Conservation (phyloP, 1,284 basidiomycete species). For the Chondrostereum purpureum region DNA sequence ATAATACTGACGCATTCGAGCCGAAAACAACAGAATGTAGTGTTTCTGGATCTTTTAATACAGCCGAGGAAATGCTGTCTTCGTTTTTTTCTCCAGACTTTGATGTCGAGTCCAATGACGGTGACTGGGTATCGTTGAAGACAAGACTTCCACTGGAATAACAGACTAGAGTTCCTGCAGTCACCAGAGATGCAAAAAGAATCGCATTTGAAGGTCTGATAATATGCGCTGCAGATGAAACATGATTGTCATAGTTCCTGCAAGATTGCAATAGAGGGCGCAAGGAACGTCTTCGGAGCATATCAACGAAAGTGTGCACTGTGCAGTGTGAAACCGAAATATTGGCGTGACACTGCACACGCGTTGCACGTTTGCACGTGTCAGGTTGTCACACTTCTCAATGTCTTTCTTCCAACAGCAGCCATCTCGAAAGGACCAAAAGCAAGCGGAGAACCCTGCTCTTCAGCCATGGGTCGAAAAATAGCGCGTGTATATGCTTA, state of each 20-base stretch:
- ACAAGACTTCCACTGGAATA: neutral
- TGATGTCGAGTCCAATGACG: no score
- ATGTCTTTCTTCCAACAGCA: slow-evolving; percentile 61
- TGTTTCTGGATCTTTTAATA: slow-evolving; percentile 20
- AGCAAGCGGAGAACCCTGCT: slow-evolving; percentile 47
- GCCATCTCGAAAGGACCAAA: slow-evolving; percentile 33
- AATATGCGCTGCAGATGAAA: neutral
- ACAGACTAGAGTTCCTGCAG: neutral
- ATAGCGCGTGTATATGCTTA: slow-evolving; percentile 53
- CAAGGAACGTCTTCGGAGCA: neutral
- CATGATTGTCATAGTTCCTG: no score
- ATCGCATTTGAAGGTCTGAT: neutral
- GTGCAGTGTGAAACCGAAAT: slow-evolving; percentile 39
- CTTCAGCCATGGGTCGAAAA: slow-evolving; percentile 97
- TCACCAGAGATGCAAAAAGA: neutral
- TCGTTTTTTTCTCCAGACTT: no score
- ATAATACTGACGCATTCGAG: slow-evolving; percentile 43
- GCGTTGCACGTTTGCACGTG: neutral
- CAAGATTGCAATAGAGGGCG: neutral
- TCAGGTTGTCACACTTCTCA: slow-evolving; percentile 27
- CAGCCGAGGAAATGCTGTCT: no score
- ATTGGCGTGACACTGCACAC: slow-evolving; percentile 33
- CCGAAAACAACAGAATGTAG: slow-evolving; percentile 46
- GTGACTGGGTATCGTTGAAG: neutral
- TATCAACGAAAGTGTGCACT: slow-evolving; percentile 12